phyloP scores from a whole-genome alignment of 768 basidiomycete genomes.

The Bullera alba region DNA sequence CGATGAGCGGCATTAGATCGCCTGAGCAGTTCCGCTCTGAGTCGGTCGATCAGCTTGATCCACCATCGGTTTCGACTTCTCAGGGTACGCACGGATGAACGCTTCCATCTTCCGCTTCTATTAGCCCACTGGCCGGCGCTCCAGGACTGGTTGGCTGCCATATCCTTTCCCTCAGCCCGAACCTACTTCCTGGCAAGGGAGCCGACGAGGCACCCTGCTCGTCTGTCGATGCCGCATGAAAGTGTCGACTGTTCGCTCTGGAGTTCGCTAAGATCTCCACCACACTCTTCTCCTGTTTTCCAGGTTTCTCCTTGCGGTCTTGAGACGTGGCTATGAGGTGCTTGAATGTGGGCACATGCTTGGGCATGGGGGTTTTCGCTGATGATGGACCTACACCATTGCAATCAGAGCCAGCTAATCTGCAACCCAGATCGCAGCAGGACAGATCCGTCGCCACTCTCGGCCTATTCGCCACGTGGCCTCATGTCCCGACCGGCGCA shows the following conservation, averaged over 20 bases:
- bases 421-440: too few relatives aligned
- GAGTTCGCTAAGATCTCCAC: slow-evolving; percentile 22
- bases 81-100: slow-evolving; percentile 26
- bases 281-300: slow-evolving; percentile 16
- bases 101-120: slow-evolving; percentile 16
- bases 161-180: slow-evolving; percentile 1
- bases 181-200: neutral
- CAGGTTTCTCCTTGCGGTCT: neutral
- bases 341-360: slow-evolving; percentile 36
- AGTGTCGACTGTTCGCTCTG: slow-evolving; percentile 5
- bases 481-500: too few relatives aligned
- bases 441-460: too few relatives aligned
- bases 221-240: neutral
- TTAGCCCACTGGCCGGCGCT: slow-evolving; percentile 2
- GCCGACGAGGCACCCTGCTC: slow-evolving; percentile 1
- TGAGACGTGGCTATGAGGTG: slow-evolving; percentile 19
- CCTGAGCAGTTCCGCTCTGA: slow-evolving; percentile 24
- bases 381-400: too few relatives aligned
- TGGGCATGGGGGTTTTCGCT: slow-evolving; percentile 33
- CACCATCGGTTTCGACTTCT: neutral
- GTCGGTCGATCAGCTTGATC: neutral
- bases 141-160: slow-evolving; percentile 6
- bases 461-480: too few relatives aligned
- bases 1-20: slow-evolving; percentile 12
- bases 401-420: too few relatives aligned